These are phyloP conservation scores for Backusella psychrophila DNA, from an alignment of 192 early-diverging fungal species.

Conservation along the genomic window DNA sequence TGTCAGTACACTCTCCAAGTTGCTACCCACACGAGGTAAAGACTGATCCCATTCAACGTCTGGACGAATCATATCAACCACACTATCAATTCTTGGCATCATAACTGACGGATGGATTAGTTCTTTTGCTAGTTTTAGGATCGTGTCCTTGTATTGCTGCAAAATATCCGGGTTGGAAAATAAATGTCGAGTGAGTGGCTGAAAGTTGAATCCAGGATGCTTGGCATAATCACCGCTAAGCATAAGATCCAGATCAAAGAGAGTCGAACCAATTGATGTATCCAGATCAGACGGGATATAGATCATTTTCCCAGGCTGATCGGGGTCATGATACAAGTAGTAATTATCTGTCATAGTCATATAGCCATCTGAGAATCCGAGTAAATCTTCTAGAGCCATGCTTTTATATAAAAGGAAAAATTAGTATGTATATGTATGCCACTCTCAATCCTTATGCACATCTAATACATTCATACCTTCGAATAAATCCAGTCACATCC, in stretches of 20 bases:
- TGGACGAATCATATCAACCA: conserved; percentile 2
- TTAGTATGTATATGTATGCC: too few relatives aligned
- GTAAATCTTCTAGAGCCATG: not conserved
- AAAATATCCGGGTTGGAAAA: not conserved
- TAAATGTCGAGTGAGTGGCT: not conserved
- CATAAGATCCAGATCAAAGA: not conserved
- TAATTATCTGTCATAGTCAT: not conserved
- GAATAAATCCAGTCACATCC: not conserved
- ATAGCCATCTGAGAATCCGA: not conserved
- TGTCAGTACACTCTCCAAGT: not conserved
- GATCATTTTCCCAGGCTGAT: not conserved
- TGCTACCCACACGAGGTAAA: not conserved
- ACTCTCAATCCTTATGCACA: too few relatives aligned
- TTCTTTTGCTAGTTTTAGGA: not conserved
- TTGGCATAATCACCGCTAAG: not conserved
- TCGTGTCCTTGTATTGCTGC: not conserved
- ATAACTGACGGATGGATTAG: not conserved
- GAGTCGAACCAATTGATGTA: not conserved
- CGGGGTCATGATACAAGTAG: not conserved
- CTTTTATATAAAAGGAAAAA: not conserved
- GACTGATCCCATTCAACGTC: conserved; percentile 14
- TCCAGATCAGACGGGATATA: conserved; percentile 10
- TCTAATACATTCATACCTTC: not conserved
- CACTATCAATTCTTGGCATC: not conserved
- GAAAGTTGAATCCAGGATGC: not conserved